Evolutionary conservation across 345 rosid species (phyloP).

Genomic region (Cardamine occulta): DNA sequence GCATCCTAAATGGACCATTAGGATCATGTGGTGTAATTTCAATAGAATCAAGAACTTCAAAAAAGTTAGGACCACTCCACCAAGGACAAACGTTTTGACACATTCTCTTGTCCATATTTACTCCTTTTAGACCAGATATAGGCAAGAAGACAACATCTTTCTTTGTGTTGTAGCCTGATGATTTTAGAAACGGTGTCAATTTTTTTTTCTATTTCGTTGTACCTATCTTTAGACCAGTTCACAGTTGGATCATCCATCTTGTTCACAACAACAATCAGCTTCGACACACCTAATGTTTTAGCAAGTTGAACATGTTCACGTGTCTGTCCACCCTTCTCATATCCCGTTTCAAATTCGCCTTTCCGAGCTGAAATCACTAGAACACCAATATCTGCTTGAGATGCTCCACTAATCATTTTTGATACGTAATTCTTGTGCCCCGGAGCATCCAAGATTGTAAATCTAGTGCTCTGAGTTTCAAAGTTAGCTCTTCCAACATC

Average conservation of each 20-base stretch:
- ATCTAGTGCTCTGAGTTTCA: constrained; percentile 91
- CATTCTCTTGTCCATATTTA: constrained; percentile 71
- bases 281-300: constrained; percentile 77
- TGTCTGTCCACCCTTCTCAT: constrained; percentile 97
- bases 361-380: constrained; percentile 93
- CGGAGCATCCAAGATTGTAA: constrained; percentile 99
- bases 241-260: constrained; percentile 99
- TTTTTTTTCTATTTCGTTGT: constrained; percentile 77
- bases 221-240: constrained; percentile 92
- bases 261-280: constrained; percentile 83
- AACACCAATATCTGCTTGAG: constrained; percentile 96
- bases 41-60: constrained; percentile 77
- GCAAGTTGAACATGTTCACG: constrained; percentile 99
- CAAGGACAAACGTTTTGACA: constrained; percentile 67
- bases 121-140: constrained; percentile 76
- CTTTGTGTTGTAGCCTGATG: constrained; percentile 91
- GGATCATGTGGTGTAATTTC: constrained; percentile 85
- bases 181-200: constrained; percentile 76
- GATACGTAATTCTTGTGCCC: constrained; percentile 99
- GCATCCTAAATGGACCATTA: constrained; percentile 92
- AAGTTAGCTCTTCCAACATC: constrained; percentile 99
- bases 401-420: constrained; percentile 97
- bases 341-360: constrained; percentile 99
- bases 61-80: constrained; percentile 87
- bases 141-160: constrained; percentile 92